phyloP scores from a whole-genome alignment of 2,329 filamentous ascomycete genomes.

The Monilinia fructigena region DNA sequence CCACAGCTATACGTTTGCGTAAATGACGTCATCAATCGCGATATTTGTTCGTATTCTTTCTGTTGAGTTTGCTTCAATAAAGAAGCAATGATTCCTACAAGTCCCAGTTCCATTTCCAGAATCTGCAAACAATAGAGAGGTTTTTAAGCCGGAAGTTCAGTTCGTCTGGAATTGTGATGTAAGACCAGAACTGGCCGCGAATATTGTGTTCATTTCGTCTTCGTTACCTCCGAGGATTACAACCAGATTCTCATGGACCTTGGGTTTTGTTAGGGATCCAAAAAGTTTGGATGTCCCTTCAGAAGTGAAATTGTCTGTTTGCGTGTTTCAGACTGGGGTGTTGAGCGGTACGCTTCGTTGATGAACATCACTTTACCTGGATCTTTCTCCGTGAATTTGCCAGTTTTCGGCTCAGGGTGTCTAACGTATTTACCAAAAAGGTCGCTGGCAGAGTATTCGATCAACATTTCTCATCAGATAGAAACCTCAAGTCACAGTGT shows the following conservation, averaged over 20 bases:
- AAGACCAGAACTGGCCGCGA: slow-evolving; percentile 52
- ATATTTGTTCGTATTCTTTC: slow-evolving; percentile 7
- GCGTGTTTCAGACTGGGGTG: slow-evolving; percentile 50
- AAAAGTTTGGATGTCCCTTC: slow-evolving; percentile 76
- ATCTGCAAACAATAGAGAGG: slow-evolving; percentile 26
- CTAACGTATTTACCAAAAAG: slow-evolving; percentile 66
- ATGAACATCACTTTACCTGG: slow-evolving; percentile 19
- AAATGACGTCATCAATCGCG: slow-evolving; percentile 17
- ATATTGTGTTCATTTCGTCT: slow-evolving; percentile 51
- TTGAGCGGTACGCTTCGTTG: slow-evolving; percentile 16
- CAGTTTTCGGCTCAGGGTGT: slow-evolving; percentile 49
- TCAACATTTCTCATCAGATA: slow-evolving; percentile 57
- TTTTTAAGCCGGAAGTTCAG: slow-evolving; percentile 26
- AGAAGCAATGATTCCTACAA: slow-evolving; percentile 21
- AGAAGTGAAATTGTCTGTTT: slow-evolving; percentile 58
- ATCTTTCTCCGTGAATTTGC: slow-evolving; percentile 11
- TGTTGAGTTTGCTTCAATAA: background rate
- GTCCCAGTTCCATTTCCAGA: slow-evolving; percentile 21
- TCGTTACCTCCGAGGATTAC: slow-evolving; percentile 57
- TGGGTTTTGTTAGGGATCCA: slow-evolving; percentile 46
- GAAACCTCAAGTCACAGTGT: slow-evolving; percentile 70
- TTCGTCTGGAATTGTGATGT: slow-evolving; percentile 52
- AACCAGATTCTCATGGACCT: slow-evolving; percentile 49
- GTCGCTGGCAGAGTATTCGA: slow-evolving; percentile 65
- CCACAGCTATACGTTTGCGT: slow-evolving; percentile 5